phyloP scores from a whole-genome alignment of 305 asterid genomes.

The Plantago lanceolata region DNA sequence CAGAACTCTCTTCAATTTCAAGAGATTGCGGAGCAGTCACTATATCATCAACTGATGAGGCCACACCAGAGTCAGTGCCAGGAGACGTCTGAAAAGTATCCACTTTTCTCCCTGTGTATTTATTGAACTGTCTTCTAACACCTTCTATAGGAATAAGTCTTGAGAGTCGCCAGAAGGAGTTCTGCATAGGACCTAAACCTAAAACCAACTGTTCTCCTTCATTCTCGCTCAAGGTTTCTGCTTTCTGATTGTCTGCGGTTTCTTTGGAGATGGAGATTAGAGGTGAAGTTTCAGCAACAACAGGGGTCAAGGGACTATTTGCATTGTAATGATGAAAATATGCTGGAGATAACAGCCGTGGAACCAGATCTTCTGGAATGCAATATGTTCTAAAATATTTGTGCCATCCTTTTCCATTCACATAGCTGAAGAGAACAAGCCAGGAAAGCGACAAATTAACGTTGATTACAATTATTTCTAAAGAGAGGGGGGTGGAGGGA shows the following conservation, averaged over 20 bases:
- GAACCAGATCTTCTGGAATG: constrained; percentile 98
- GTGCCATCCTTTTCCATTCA: constrained; percentile 90
- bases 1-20: constrained; percentile 92
- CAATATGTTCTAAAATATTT: constrained; percentile 82
- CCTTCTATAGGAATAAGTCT: constrained; percentile 92
- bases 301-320: constrained; percentile 33
- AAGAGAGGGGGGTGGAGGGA: no score
- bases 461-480: constrained; percentile 6
- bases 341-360: constrained; percentile 96
- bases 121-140: constrained; percentile 61
- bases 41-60: constrained; percentile 64
- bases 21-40: constrained; percentile 72
- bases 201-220: constrained; percentile 89
- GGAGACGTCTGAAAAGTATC: constrained; percentile 46
- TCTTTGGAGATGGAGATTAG: constrained; percentile 41
- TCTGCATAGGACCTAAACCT: constrained; percentile 97
- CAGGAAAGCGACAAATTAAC: constrained; percentile 23
- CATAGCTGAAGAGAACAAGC: constrained; percentile 60
- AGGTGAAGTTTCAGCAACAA: constrained; percentile 44
- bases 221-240: constrained; percentile 48
- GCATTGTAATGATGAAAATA: constrained; percentile 94
- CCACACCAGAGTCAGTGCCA: constrained; percentile 42
- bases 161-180: constrained; percentile 93
- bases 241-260: constrained; percentile 50
- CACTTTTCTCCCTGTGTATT: constrained; percentile 46